Conservation (phyloP, 164 flowering plant species). For the Vitis riparia region DNA sequence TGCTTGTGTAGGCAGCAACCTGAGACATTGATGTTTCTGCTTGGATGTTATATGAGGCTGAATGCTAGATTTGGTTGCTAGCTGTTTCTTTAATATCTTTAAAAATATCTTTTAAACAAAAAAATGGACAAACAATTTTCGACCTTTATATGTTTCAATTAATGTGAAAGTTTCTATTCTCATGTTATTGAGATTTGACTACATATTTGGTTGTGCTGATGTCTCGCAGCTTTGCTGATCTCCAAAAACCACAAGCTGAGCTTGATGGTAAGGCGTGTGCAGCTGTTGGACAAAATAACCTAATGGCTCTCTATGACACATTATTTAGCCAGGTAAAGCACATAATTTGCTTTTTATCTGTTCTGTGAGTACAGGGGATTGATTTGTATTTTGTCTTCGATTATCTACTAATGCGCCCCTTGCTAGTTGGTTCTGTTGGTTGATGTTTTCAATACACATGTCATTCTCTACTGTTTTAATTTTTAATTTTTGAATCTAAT, state of each 20-base stretch:
- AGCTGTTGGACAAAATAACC: constrained; percentile 94
- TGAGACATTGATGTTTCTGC: neutral
- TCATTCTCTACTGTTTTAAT: neutral
- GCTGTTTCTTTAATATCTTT: neutral
- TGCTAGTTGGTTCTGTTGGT: neutral
- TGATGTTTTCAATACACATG: neutral
- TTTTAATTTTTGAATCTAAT: neutral
- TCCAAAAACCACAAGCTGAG: constrained; percentile 91
- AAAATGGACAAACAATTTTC: neutral
- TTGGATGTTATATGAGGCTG: neutral
- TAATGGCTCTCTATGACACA: constrained; percentile 92
- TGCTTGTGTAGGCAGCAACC: neutral
- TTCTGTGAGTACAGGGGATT: neutral
- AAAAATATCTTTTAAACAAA: neutral
- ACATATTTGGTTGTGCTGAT: neutral
- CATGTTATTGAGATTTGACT: too few species aligned
- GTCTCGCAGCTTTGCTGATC: constrained; percentile 85
- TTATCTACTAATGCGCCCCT: neutral
- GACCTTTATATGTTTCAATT: too few species aligned
- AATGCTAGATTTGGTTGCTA: too few species aligned
- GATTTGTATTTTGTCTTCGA: neutral
- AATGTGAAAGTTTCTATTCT: too few species aligned
- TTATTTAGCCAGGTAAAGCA: constrained; percentile 78
- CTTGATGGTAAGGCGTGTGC: constrained; percentile 99
- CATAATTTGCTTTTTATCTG: neutral